A percentile compares a stretch with the other conserved stretches of the same genome.
Conservation (phyloP, 2,329 filamentous ascomycete species). For the Colletotrichum cuscutae region DNA sequence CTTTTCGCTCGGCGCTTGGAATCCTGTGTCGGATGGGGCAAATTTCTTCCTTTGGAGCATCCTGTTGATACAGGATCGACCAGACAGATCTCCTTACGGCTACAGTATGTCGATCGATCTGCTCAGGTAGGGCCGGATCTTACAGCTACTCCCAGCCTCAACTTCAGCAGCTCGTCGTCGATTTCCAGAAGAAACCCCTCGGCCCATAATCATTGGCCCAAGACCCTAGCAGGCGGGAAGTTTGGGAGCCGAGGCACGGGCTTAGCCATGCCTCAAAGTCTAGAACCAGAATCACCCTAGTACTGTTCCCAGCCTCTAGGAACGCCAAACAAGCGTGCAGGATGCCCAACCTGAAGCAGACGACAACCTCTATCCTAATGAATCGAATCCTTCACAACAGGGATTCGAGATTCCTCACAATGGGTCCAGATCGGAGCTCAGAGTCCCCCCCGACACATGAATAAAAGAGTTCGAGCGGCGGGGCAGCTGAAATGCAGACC, state of each 20-base stretch:
- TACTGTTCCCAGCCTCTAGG: not conserved
- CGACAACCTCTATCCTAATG: not conserved
- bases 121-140: not conserved
- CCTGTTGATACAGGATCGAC: conserved; percentile 11
- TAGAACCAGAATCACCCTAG: not conserved
- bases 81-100: conserved; percentile 1
- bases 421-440: not conserved
- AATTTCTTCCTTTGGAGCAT: not conserved
- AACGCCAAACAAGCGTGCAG: not conserved
- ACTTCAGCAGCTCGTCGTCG: conserved; percentile 14
- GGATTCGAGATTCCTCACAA: not conserved
- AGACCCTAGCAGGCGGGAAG: not conserved
- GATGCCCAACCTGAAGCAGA: not conserved
- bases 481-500: conserved; percentile 9
- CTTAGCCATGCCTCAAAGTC: conserved; percentile 1
- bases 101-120: conserved; percentile 23
- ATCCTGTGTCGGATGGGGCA: not conserved
- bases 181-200: not conserved
- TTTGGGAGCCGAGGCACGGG: not conserved
- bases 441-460: not conserved
- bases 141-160: conserved; percentile 23
- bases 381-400: not conserved
- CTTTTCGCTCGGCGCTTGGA: not conserved
- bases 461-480: not conserved
- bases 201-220: conserved; percentile 1